Base-by-base conservation (phyloP, 306 rosid species). In the Sechiopsis laciniata region DNA sequence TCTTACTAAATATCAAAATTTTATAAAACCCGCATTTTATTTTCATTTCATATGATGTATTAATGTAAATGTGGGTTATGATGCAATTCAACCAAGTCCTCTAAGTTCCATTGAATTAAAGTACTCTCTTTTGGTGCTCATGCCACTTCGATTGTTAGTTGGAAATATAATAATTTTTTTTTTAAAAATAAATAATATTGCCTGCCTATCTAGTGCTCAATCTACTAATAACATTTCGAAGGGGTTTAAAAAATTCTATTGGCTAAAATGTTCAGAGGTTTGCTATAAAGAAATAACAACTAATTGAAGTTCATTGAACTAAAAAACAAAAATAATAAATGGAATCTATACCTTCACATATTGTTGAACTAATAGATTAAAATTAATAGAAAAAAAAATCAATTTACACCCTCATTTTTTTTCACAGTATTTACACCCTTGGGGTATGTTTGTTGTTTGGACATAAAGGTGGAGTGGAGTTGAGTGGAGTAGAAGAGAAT, bases 41-140 rank as follows among this genome's bases (percentile, higher is more conserved):
- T 60, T 15, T 61, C 48, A 32, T 55, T 10, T 29, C 10, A 26
- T 3, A 11, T n/a, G 22, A 9, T 35, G 70, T 63, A 63, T 29
- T 29, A 22, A 62, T 32, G 19, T 32, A 16, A 62, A 62, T 1
- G 48, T 32, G 48, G 69, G 35, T 12, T 62, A 15, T 62, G 50
- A 62, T 62, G 69, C 22, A 32, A 62, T 62, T 62, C 48, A 62
- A 62, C 69, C 32, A 8, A 32, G 14, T 10, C 17, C 32, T 10
- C 6, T 62, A 15, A 20, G 35, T 24, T 32, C 19, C 8, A 15
- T 62, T 62, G 13, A 62, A 32, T 62, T 62, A 62, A 62, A 62
- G 21, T 16, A 62, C 48, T 26, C 69, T 32, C 3, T 62, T 62
- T 61, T 7, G 48, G 69, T 62, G 69, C 69, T 62, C 69, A 32